A percentile compares a stretch with the other conserved stretches of the same genome.
These are phyloP conservation scores for Chlorella ohadii DNA, from an alignment of 139 green algal species.

Conservation along the genomic window DNA sequence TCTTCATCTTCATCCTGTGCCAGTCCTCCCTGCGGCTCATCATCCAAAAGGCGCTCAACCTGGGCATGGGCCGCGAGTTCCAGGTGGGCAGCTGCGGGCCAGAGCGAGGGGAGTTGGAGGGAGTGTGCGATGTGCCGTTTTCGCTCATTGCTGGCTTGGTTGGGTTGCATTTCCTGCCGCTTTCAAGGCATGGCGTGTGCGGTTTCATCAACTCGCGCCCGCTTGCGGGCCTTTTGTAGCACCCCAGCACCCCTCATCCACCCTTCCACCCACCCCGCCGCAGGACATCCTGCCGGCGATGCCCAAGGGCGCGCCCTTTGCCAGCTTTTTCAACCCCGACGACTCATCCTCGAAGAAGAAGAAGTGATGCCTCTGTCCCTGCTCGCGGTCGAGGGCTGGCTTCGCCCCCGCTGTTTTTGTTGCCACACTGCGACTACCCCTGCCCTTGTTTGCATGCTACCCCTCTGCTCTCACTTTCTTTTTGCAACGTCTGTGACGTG, in stretches of 20 bases:
- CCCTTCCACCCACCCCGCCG: not conserved
- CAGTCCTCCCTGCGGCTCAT: conserved; percentile 27
- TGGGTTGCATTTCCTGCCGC: too few relatives aligned
- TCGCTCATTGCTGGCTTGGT: too few relatives aligned
- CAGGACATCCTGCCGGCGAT: conserved; percentile 31
- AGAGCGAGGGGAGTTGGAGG: too few relatives aligned
- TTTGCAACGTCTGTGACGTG: too few relatives aligned
- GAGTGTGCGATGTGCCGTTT: too few relatives aligned
- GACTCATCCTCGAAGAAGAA: not conserved
- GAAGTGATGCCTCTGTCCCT: not conserved
- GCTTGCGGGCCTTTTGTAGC: not conserved
- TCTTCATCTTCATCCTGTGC: conserved; percentile 54
- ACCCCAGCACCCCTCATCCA: too few relatives aligned
- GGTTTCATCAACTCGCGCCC: too few relatives aligned
- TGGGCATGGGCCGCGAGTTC: conserved; percentile 33
- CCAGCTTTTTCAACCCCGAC: conserved; percentile 4
- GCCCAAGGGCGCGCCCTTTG: conserved; percentile 26
- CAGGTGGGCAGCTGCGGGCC: not conserved
- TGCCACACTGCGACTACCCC: too few relatives aligned
- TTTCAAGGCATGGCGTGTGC: too few relatives aligned
- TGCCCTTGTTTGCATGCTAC: too few relatives aligned
- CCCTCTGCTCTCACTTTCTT: too few relatives aligned
- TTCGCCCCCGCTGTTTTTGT: not conserved
- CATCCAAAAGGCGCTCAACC: conserved; percentile 35
- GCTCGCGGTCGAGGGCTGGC: not conserved